Conservation (phyloP, 345 rosid genomes). For the Carallia pectinifolia region DNA sequence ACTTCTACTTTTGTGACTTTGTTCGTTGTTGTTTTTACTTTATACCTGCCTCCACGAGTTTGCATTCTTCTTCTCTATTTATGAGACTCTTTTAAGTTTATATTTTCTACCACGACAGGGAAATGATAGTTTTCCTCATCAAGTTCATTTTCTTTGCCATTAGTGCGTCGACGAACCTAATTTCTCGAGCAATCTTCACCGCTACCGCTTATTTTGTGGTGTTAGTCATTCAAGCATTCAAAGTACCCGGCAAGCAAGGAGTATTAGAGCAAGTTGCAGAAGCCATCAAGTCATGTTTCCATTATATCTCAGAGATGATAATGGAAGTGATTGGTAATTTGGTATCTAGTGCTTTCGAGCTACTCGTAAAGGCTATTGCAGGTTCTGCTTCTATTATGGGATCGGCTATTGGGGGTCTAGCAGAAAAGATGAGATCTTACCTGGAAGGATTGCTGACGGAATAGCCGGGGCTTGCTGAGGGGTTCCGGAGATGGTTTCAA, state of each 20-base stretch:
- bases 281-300: conserved; percentile 23
- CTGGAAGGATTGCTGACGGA: conserved; percentile 29
- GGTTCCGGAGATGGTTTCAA: conserved; percentile 34
- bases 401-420: conserved; percentile 18
- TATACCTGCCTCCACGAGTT: conserved; percentile 10
- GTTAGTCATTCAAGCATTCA: conserved; percentile 33
- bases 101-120: not conserved
- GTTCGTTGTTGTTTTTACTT: too few species aligned
- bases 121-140: conserved; percentile 29
- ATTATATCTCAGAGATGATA: conserved; percentile 19
- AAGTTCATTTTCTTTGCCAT: conserved; percentile 28
- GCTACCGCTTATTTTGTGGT: conserved; percentile 20
- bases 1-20: too few species aligned
- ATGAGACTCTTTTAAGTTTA: too few species aligned
- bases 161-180: conserved; percentile 19
- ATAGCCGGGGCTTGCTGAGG: conserved; percentile 30
- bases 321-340: conserved; percentile 19
- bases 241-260: conserved; percentile 30
- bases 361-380: conserved; percentile 16
- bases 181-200: conserved; percentile 29
- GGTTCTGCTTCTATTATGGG: conserved; percentile 24
- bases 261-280: conserved; percentile 32
- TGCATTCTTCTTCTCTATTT: too few species aligned
- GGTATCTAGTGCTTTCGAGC: conserved; percentile 31
- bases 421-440: conserved; percentile 31